Conservation (phyloP, 1,139 yeast genomes). For the Saccharomyces hybrid region DNA sequence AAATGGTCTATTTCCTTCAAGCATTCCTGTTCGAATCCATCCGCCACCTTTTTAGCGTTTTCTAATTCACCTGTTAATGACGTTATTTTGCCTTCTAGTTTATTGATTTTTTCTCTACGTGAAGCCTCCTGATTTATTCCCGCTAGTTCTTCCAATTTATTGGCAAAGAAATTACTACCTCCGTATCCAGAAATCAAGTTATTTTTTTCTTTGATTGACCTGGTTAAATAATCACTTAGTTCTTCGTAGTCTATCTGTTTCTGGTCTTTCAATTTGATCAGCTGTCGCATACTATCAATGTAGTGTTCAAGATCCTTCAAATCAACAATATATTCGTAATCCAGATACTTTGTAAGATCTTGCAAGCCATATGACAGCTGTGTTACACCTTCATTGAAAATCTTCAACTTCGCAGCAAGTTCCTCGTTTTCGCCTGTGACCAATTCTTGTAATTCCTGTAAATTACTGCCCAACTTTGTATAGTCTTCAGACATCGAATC, state of each 20-base stretch:
- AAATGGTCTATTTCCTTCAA: slow-evolving; percentile 72
- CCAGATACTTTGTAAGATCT: slow-evolving; percentile 55
- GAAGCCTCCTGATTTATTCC: slow-evolving; percentile 54
- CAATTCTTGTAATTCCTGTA: slow-evolving; percentile 58
- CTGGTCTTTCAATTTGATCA: slow-evolving; percentile 81
- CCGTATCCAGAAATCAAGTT: slow-evolving; percentile 51
- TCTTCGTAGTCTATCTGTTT: slow-evolving; percentile 89
- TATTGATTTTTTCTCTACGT: slow-evolving; percentile 44
- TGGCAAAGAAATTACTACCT: slow-evolving; percentile 45
- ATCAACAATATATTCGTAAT: slow-evolving; percentile 74
- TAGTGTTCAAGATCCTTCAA: slow-evolving; percentile 85
- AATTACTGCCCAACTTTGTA: slow-evolving; percentile 61
- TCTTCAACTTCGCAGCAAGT: slow-evolving; percentile 44
- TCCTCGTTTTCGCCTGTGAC: slow-evolving; percentile 36
- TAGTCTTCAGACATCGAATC: slow-evolving; percentile 68
- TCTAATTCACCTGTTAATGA: slow-evolving; percentile 55
- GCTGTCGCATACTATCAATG: slow-evolving; percentile 62
- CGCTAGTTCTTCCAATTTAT: slow-evolving; percentile 51
- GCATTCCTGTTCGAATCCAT: slow-evolving; percentile 59
- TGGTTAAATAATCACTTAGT: slow-evolving; percentile 65
- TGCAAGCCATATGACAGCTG: slow-evolving; percentile 41
- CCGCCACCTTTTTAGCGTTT: slow-evolving; percentile 62
- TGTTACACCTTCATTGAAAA: slow-evolving; percentile 48
- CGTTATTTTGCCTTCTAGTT: slow-evolving; percentile 51
- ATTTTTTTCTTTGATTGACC: slow-evolving; percentile 62